These are phyloP conservation scores for Xylaria hypoxylon DNA, from an alignment of 2,329 filamentous ascomycete species.

Conservation along the genomic window DNA sequence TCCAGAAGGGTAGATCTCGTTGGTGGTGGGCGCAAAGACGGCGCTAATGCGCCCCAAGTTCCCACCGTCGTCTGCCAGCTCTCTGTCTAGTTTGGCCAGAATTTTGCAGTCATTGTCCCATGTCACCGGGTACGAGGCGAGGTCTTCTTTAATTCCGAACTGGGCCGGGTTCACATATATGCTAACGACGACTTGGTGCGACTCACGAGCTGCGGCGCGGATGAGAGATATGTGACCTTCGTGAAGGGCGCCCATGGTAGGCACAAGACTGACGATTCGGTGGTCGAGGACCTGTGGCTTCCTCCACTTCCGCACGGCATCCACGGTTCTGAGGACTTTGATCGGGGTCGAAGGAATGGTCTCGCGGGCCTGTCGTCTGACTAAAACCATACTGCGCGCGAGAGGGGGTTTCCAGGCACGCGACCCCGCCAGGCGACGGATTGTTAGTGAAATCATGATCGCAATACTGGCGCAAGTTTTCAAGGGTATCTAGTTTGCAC, in stretches of 20 bases:
- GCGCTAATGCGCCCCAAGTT: conserved; percentile 79
- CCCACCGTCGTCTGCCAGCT: conserved; percentile 71
- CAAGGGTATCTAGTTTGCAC: conserved; percentile 16
- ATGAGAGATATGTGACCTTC: conserved; percentile 88
- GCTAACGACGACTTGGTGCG: conserved; percentile 87
- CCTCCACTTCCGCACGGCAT: conserved; percentile 77
- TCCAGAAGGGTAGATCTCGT: conserved; percentile 88
- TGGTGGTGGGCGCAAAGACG: conserved; percentile 86
- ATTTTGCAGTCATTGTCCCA: conserved; percentile 81
- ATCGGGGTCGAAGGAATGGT: conserved; percentile 70
- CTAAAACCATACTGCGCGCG: conserved; percentile 44
- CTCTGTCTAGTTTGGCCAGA: conserved; percentile 75
- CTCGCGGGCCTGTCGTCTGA: conserved; percentile 50
- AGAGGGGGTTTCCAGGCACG: conserved; percentile 39
- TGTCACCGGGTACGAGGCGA: conserved; percentile 88
- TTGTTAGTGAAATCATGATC: conserved; percentile 44
- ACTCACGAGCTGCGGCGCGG: conserved; percentile 83
- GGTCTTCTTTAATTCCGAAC: conserved; percentile 89
- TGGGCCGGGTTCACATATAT: conserved; percentile 98
- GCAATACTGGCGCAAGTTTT: conserved; percentile 11
- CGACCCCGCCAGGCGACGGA: conserved; percentile 43
- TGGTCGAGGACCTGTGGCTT: conserved; percentile 72
- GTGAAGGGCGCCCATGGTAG: conserved; percentile 98
- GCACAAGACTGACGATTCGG: conserved; percentile 85
- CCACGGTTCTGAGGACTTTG: conserved; percentile 80